phyloP scores from a whole-genome alignment of 2,329 filamentous ascomycete species.

The Bipolaris cookei region DNA sequence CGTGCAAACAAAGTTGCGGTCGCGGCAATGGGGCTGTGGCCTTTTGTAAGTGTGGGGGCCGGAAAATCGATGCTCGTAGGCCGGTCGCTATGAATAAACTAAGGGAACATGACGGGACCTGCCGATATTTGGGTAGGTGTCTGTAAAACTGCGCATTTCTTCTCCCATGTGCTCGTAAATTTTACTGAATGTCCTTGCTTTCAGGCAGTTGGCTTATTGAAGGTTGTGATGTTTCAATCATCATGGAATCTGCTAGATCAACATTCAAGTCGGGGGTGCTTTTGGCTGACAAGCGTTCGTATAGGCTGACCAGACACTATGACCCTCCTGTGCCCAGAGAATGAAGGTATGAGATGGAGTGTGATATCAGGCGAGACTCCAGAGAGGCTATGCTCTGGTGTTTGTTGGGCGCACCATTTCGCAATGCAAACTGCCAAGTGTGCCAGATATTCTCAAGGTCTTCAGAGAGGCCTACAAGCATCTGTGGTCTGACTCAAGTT shows the following conservation, averaged over 20 bases:
- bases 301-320: neutral
- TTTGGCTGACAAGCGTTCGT: neutral
- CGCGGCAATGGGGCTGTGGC: conserved; percentile 27
- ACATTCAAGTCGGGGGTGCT: neutral
- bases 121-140: conserved; percentile 11
- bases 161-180: neutral
- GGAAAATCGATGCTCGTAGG: conserved; percentile 11
- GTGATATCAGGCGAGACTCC: neutral
- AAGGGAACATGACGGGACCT: neutral
- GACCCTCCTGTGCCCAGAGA: neutral
- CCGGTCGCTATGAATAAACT: neutral
- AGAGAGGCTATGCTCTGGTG: conserved; percentile 2
- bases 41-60: conserved; percentile 18
- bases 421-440: neutral
- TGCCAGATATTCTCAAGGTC: neutral
- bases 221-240: conserved; percentile 10
- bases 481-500: neutral
- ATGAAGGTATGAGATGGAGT: neutral
- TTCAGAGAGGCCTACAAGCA: neutral
- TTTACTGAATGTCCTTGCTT: neutral
- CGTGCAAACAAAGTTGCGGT: conserved; percentile 22
- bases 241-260: conserved; percentile 13
- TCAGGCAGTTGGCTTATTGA: conserved; percentile 3
- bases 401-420: neutral
- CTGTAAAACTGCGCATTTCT: conserved; percentile 6